Conservation (phyloP, 139 green algal genomes). For the Micractinium conductrix region DNA sequence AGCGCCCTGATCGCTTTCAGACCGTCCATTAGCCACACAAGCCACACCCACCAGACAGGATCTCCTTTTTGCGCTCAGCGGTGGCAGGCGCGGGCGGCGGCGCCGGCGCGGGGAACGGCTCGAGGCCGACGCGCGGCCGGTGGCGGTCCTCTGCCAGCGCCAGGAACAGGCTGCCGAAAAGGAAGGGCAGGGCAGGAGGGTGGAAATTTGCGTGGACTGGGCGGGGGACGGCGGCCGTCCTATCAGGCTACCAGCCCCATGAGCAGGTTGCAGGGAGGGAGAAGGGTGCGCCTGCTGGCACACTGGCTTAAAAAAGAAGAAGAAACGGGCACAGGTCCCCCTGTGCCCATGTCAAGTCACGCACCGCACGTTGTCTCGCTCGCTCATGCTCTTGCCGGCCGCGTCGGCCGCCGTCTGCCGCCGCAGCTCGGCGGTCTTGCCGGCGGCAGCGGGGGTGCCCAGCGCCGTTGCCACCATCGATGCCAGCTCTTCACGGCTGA, state of each 20-base stretch:
- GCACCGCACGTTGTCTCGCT: conserved; percentile 16
- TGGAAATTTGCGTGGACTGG: neutral
- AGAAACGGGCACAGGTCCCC: neutral
- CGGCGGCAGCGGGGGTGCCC: conserved; percentile 52
- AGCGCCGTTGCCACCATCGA: conserved; percentile 52
- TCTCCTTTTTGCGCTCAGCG: conserved; percentile 72
- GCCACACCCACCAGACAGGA: conserved; percentile 51
- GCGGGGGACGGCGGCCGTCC: neutral
- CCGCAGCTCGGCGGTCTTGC: conserved; percentile 87
- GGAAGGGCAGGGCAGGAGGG: neutral
- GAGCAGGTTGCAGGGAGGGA: neutral
- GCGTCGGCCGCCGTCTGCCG: conserved; percentile 62
- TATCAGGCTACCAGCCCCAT: neutral
- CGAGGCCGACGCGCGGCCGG: conserved; percentile 66
- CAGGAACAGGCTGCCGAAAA: conserved; percentile 15
- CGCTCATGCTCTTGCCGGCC: conserved; percentile 55
- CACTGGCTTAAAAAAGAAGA: too few relatives aligned
- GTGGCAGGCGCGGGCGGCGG: conserved; percentile 70
- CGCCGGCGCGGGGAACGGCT: conserved; percentile 71
- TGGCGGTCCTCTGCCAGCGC: conserved; percentile 54
- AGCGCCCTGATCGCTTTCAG: too few relatives aligned
- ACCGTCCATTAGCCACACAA: conserved; percentile 7
- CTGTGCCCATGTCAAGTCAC: neutral
- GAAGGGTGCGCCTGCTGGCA: too few relatives aligned
- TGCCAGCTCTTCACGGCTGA: conserved; percentile 76